Conservation (phyloP, 140 eudicot genomes). For the Flaveria floridana region DNA sequence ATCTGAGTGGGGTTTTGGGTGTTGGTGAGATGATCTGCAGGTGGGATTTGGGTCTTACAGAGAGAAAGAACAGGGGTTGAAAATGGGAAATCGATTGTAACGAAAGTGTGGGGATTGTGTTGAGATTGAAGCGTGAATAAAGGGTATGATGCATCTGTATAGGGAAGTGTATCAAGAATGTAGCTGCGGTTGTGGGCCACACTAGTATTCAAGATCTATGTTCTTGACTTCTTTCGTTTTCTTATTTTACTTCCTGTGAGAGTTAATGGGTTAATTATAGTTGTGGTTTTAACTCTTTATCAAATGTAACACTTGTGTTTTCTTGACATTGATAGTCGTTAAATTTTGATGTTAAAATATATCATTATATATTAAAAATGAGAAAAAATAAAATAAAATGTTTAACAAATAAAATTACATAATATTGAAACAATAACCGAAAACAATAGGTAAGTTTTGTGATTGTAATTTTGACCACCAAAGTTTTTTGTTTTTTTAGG, state of each 20-base stretch:
- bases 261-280: too few species aligned
- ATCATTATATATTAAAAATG: too few species aligned
- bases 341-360: too few species aligned
- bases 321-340: too few species aligned
- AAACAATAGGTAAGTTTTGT: too few species aligned
- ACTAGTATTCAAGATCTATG: not conserved
- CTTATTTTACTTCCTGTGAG: not conserved
- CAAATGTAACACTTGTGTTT: too few species aligned
- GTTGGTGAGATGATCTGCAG: not conserved
- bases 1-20: not conserved
- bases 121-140: slow-evolving; percentile 21
- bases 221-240: not conserved
- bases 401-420: too few species aligned
- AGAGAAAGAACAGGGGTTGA: slow-evolving; percentile 13
- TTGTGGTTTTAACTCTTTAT: too few species aligned
- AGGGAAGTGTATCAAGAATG: slow-evolving; percentile 25
- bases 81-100: slow-evolving; percentile 13
- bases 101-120: not conserved
- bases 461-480: too few species aligned
- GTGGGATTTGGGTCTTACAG: not conserved
- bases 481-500: too few species aligned
- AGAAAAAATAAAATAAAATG: too few species aligned
- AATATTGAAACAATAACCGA: too few species aligned
- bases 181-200: not conserved
- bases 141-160: slow-evolving; percentile 9